phyloP scores from a whole-genome alignment of 345 rosid species.

The Eucalyptus virginea region DNA sequence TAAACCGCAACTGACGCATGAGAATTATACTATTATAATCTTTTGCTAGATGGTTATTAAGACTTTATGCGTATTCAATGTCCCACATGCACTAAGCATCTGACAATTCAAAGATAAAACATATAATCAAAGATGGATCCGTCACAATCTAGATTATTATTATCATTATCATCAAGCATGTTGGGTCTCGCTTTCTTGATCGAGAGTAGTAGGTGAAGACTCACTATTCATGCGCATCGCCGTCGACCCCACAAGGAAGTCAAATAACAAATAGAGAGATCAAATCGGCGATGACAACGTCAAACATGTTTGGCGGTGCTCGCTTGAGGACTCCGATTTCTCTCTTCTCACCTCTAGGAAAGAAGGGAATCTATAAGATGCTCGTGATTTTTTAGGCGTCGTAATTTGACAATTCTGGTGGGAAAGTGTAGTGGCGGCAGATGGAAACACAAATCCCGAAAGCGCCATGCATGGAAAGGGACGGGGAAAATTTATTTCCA shows the following conservation, averaged over 20 bases:
- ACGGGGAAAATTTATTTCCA: not conserved
- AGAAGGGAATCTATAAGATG: not conserved
- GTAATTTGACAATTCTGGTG: not conserved
- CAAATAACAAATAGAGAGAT: not conserved
- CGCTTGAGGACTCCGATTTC: not conserved
- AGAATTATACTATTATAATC: not conserved
- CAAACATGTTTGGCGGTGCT: not conserved
- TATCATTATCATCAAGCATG: not conserved
- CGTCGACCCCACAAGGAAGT: not conserved
- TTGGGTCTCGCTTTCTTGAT: not conserved
- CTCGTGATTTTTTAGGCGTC: not conserved
- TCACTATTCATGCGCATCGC: not conserved
- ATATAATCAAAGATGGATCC: not conserved
- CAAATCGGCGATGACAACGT: not conserved
- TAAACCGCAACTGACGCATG: not conserved
- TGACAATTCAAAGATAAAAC: not conserved
- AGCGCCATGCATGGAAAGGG: not conserved
- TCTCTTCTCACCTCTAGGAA: not conserved
- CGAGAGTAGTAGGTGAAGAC: not conserved
- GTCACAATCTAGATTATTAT: not conserved
- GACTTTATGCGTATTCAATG: not conserved
- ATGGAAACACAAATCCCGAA: not conserved
- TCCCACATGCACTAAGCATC: not conserved
- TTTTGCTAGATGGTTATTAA: no score
- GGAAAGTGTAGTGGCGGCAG: not conserved